A percentile compares a stretch with the other conserved stretches of the same genome.
phyloP scores from a whole-genome alignment of 2,329 filamentous ascomycete genomes.

The Epichloe coenophiala region DNA sequence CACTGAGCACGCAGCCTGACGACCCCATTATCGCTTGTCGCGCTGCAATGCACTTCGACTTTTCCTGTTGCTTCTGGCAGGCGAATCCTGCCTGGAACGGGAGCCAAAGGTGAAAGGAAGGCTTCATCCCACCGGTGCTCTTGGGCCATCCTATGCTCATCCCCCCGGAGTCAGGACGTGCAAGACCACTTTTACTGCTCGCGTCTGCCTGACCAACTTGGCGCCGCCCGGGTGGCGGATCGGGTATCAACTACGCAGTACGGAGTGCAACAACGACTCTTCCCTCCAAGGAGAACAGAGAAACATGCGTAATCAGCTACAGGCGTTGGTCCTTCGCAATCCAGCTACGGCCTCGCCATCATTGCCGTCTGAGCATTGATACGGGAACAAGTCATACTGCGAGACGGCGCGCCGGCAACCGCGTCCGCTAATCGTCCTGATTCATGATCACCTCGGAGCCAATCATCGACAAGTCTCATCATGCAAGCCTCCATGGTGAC shows the following conservation, averaged over 20 bases:
- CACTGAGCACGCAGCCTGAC: too few relatives aligned
- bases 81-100: not conserved
- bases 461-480: not conserved
- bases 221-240: conserved; percentile 2
- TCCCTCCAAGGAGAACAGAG: not conserved
- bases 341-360: not conserved
- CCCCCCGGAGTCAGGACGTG: too few relatives aligned
- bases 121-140: not conserved
- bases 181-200: too few relatives aligned
- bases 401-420: not conserved
- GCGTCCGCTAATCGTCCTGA: not conserved
- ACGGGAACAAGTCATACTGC: not conserved
- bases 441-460: conserved; percentile 1
- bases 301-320: not conserved
- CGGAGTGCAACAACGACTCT: not conserved
- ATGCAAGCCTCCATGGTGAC: conserved; percentile 1
- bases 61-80: not conserved
- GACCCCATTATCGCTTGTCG: too few relatives aligned
- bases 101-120: not conserved
- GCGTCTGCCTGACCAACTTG: not conserved
- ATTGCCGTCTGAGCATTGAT: not conserved
- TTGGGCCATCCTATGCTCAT: not conserved
- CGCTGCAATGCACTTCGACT: not conserved
- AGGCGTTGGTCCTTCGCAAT: not conserved
- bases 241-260: conserved; percentile 1